A percentile compares a stretch with the other conserved stretches of the same genome.
phyloP scores from a whole-genome alignment of 1,284 basidiomycete genomes.

The Pseudozyma thailandica region DNA sequence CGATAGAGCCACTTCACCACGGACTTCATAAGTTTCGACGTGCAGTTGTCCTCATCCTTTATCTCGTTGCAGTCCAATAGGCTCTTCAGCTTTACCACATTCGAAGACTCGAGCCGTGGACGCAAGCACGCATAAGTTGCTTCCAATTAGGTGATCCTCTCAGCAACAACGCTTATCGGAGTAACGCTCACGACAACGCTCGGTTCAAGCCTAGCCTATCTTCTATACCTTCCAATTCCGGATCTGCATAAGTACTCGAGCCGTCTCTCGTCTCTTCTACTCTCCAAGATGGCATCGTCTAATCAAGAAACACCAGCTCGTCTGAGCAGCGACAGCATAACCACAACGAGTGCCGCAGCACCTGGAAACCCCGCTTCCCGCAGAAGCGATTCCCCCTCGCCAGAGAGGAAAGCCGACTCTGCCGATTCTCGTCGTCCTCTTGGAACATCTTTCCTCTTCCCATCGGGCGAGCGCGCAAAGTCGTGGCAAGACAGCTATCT shows the following conservation, averaged over 20 bases:
- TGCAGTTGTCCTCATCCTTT: no score
- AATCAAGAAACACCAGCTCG: constrained; percentile 23
- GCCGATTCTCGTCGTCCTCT: constrained; percentile 19
- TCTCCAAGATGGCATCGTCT: constrained; percentile 17
- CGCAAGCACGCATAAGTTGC: no score
- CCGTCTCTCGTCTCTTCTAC: not conserved
- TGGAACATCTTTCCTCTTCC: constrained; percentile 47
- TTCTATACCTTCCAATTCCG: no score
- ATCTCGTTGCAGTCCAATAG: no score
- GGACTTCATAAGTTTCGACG: no score
- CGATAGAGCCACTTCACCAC: constrained; percentile 3
- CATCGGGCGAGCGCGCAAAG: constrained; percentile 44
- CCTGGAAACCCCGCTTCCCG: constrained; percentile 8
- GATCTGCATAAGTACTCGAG: not conserved
- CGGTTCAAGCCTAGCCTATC: no score
- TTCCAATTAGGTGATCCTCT: no score
- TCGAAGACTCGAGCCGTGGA: no score
- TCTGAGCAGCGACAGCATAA: constrained; percentile 40
- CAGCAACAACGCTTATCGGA: no score
- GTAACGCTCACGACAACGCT: no score
- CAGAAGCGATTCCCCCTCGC: constrained; percentile 32
- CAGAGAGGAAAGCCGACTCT: constrained; percentile 23
- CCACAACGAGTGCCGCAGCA: constrained; percentile 17
- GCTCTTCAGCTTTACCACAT: not conserved
- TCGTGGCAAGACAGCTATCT: constrained; percentile 50